Percentiles rank a stretch among this genome's conserved stretches.
Conservation (phyloP, 441 rosid genomes). For the Dalechampia spathulata region DNA sequence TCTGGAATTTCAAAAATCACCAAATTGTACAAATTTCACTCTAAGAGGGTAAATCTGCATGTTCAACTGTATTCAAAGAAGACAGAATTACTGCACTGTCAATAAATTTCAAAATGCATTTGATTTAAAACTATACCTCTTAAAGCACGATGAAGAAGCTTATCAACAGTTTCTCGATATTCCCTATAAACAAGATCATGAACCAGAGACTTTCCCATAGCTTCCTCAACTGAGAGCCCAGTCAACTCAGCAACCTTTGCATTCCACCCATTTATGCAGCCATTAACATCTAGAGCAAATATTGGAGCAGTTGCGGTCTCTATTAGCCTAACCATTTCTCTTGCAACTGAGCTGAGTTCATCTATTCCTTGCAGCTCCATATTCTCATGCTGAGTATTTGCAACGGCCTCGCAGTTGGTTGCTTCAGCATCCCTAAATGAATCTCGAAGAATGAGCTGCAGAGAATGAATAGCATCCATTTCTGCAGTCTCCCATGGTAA, state of each 20-base stretch:
- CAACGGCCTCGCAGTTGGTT: slow-evolving; percentile 52
- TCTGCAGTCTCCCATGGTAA: slow-evolving; percentile 93
- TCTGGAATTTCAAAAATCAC: too few species aligned
- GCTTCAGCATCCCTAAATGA: slow-evolving; percentile 70
- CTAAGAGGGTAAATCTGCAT: slow-evolving; percentile 4
- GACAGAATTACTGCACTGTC: not conserved
- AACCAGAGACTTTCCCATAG: slow-evolving; percentile 92
- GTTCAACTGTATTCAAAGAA: slow-evolving; percentile 4
- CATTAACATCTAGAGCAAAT: slow-evolving; percentile 76
- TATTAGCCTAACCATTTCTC: slow-evolving; percentile 96
- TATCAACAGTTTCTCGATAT: slow-evolving; percentile 61
- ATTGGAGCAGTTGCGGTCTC: slow-evolving; percentile 97
- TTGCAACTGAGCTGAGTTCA: slow-evolving; percentile 89
- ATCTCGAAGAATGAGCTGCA: slow-evolving; percentile 89
- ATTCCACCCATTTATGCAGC: slow-evolving; percentile 90
- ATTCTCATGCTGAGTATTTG: slow-evolving; percentile 38
- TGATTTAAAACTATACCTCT: slow-evolving; percentile 39
- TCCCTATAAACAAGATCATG: slow-evolving; percentile 68
- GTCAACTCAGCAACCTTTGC: slow-evolving; percentile 86
- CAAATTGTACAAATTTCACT: slow-evolving; percentile 4
- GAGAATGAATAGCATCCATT: slow-evolving; percentile 96
- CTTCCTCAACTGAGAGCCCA: slow-evolving; percentile 83
- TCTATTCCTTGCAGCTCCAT: slow-evolving; percentile 67
- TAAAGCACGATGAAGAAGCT: slow-evolving; percentile 63
- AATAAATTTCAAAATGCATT: not conserved